Conservation (phyloP, 306 rosid genomes). For the Pyrus bretschneideri region DNA sequence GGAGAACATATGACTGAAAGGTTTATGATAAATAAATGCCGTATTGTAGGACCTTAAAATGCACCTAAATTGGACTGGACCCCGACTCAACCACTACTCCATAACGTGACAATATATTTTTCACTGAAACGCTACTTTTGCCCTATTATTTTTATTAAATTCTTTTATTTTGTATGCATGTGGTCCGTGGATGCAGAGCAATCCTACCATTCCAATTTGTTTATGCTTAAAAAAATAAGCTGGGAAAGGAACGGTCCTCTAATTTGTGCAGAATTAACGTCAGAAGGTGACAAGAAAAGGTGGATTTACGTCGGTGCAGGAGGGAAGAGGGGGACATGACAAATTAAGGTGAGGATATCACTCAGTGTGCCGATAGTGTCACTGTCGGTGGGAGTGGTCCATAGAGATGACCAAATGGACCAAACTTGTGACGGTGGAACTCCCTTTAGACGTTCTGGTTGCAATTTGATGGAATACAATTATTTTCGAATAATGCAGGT, state of each 20-base stretch:
- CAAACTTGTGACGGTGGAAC: too few relatives aligned
- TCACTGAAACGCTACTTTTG: neutral
- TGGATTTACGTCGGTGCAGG: neutral
- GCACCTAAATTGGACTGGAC: neutral
- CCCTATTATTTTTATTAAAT: neutral
- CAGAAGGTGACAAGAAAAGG: neutral
- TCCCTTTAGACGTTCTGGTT: too few relatives aligned
- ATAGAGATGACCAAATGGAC: too few relatives aligned
- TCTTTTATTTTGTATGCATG: neutral
- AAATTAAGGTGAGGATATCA: neutral
- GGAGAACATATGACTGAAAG: too few relatives aligned
- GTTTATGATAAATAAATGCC: too few relatives aligned
- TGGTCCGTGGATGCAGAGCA: neutral
- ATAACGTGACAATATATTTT: neutral
- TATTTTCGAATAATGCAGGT: too few relatives aligned
- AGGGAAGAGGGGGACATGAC: neutral
- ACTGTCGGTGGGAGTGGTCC: too few relatives aligned
- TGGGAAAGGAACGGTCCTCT: neutral
- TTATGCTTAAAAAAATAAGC: neutral
- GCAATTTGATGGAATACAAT: too few relatives aligned
- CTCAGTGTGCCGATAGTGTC: too few relatives aligned
- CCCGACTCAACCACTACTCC: neutral
- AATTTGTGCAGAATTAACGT: neutral
- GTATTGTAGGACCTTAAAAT: neutral
- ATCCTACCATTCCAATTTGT: neutral